Evolutionary conservation across 2,329 filamentous ascomycete species (phyloP).

Genomic region (Annulohypoxylon truncatum): DNA sequence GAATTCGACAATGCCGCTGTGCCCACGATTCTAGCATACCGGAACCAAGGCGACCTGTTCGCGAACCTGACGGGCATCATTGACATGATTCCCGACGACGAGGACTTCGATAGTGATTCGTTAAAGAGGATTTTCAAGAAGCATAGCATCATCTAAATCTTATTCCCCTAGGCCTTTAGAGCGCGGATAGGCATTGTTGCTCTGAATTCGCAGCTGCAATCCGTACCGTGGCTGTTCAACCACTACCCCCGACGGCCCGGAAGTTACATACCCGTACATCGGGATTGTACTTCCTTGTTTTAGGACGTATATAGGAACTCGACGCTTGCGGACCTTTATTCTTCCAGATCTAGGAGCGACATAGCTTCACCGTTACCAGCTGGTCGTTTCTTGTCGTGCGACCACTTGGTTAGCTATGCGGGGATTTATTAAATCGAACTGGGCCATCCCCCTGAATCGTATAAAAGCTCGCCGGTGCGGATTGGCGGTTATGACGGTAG

Average conservation of each 20-base stretch:
- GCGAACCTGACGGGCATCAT: constrained; percentile 89
- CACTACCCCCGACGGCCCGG: not conserved
- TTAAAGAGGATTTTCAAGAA: constrained; percentile 65
- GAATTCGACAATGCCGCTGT: constrained; percentile 92
- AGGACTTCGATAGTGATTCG: constrained; percentile 66
- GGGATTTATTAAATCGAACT: not conserved
- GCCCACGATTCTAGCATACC: constrained; percentile 89
- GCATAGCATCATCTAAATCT: constrained; percentile 62
- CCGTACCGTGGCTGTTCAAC: not conserved
- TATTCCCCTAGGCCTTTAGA: not conserved
- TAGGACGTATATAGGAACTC: not conserved
- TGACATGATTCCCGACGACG: constrained; percentile 82
- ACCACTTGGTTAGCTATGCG: not conserved
- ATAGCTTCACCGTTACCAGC: not conserved
- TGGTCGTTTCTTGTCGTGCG: not conserved
- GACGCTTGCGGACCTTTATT: not conserved
- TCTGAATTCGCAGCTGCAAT: not conserved
- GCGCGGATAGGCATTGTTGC: constrained; percentile 11
- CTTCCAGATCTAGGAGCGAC: not conserved
- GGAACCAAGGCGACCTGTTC: constrained; percentile 87
- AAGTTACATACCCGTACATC: not conserved
- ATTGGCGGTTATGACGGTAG: not conserved
- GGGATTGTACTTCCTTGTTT: not conserved
- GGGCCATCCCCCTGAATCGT: not conserved
- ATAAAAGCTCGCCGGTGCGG: not conserved